Base-by-base conservation (phyloP, 768 basidiomycete genomes). In the Boletus patriciae region DNA sequence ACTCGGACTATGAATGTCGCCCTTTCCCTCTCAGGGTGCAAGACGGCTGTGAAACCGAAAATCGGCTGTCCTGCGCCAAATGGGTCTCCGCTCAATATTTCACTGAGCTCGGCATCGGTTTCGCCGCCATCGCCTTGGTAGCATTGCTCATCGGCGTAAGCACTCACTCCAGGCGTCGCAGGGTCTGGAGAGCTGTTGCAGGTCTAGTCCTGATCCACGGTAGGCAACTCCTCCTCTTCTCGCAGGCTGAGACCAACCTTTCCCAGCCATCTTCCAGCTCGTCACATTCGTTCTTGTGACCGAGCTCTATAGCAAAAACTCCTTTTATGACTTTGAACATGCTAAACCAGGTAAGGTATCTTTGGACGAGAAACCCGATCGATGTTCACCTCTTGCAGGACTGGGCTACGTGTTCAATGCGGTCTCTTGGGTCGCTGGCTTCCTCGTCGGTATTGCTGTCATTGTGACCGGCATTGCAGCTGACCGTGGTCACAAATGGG, bases 121-220 rank as follows among this genome's bases (percentile, higher is more conserved):
- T 87, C 67, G 85, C 81, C 9, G 78, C 74, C 46, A 72, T 84
- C 27, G 81, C 87, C 4, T 71, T 88, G 37, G 64, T 78, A 1
- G 75, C 87, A 9, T 77, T 92, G 46, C 65, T 85, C 41, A 77
- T 91, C 55, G 89, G 90, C 4, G 78, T 89, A 19, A 88, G 80
- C 65, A 90, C 90, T 0, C 83, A 83, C 64, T 88, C 88, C 16
- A 77, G 89, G 49, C 77, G 90, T 61, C 77, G 88, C 55, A 81
- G 90, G 60, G 85, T 90, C 33, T 92, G 90, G 90, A 83, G 80
- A 66, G 85, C 82, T 1, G 85, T 87, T 1, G 87, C 87, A 9
- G 83, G 81, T 16, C 70, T 92, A 11, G 74, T 88, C 13, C 70
- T 83, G 16, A 63, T 90, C 19, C 84, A 88, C 64, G 81, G 88